These are phyloP conservation scores for Nissolia schottii DNA, from an alignment of 306 rosid genomes.

Conservation along the genomic window DNA sequence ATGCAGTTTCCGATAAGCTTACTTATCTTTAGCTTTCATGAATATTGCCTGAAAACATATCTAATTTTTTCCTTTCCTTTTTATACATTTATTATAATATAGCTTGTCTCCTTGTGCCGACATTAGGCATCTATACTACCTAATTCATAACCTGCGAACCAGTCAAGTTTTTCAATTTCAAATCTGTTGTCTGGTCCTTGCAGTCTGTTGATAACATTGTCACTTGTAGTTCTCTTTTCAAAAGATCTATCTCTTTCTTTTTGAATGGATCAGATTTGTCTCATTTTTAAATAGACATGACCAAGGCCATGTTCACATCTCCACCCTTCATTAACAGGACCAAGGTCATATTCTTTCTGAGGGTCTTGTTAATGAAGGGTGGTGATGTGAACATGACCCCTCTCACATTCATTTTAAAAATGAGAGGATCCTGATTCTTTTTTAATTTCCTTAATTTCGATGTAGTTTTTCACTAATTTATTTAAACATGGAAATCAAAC, in stretches of 20 bases:
- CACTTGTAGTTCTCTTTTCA: neutral
- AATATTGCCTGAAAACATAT: neutral
- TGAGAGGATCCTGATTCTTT: too few relatives aligned
- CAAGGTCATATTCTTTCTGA: too few relatives aligned
- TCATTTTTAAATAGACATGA: too few relatives aligned
- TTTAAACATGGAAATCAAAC: neutral
- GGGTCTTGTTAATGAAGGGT: too few relatives aligned
- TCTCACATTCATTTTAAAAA: too few relatives aligned
- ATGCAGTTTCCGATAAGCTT: neutral
- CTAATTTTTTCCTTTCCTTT: neutral
- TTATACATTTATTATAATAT: neutral
- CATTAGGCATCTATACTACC: neutral
- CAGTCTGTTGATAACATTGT: neutral
- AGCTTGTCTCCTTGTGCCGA: neutral
- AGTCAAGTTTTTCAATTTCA: neutral
- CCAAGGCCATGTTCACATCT: too few relatives aligned
- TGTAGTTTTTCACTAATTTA: neutral
- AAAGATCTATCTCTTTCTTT: conserved; percentile 9
- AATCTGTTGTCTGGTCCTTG: neutral
- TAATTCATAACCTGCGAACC: neutral
- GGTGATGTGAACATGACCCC: too few relatives aligned
- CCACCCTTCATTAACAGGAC: too few relatives aligned
- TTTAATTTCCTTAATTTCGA: neutral
- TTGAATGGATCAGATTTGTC: too few relatives aligned
- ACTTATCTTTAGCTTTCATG: neutral